Base-by-base conservation (phyloP, 2,329 filamentous ascomycete genomes). In the Pleomassaria siparia region DNA sequence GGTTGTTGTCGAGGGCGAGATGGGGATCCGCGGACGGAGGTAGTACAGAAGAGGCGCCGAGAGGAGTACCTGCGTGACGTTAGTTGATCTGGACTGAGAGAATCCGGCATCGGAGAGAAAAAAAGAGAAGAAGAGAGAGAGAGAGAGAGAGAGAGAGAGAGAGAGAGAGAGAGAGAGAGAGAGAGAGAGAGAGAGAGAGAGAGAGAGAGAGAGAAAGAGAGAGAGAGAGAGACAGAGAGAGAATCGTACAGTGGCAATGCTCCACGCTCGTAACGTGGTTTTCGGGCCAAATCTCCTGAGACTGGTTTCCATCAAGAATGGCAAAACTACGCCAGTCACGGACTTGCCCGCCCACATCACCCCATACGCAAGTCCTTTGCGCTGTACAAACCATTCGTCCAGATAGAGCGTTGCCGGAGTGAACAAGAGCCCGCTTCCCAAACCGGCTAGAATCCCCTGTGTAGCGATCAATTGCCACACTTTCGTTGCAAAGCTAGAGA, bases 361-460 rank as follows among this genome's bases (percentile, higher is more conserved):
- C n/a, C 84, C 84, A 56, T 81, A 83, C 1, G 82, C 82, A 26
- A 85, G 66, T 1, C 82, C 81, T 42, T 82, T 82, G 35, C 76
- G 75, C 33, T 70, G 72, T 18, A 81, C 73, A 60, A 85, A 86
- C 81, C 82, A 86, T 61, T 85, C 79, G 50, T 85, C 79, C 53
- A 85, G 71, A 65, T 82, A 84, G 26, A 79, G 54, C 24, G 84
- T 76, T 55, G 78, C 80, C 0, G 82, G 81, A 21, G 75, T 77
- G 60, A 82, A 84, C 6, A 77, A 70, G 36, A 83, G 71, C 13
- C 75, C 71, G 15, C 81, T 81, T 16, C 82, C 82, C 10, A 85
- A 56, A 28, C 76, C 82, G 58, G 83, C 87, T 22, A 85, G 63
- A 10, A 86, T 63, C 1, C 84, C 84, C 59, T 87, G 84, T 0